Conservation (phyloP, 2,329 filamentous ascomycete genomes). For the Onygenales sp. region DNA sequence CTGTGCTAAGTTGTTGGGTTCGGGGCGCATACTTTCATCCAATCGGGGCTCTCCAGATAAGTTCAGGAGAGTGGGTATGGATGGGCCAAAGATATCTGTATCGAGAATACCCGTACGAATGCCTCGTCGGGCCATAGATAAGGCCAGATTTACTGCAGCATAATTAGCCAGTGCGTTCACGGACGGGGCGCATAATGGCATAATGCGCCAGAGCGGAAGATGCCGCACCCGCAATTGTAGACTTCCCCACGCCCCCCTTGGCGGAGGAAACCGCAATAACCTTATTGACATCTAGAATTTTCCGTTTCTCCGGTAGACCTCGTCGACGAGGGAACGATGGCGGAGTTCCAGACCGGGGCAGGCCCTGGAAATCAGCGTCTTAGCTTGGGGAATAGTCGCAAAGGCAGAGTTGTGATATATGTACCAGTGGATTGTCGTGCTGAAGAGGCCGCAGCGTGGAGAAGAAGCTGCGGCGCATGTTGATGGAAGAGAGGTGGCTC, state of each 20-base stretch:
- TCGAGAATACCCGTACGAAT: constrained; percentile 81
- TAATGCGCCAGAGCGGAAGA: neutral
- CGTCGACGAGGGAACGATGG: constrained; percentile 64
- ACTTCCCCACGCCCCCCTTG: constrained; percentile 97
- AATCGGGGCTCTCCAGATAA: constrained; percentile 70
- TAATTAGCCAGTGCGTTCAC: neutral
- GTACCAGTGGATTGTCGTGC: constrained; percentile 85
- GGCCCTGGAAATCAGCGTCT: constrained; percentile 49
- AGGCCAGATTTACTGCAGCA: constrained; percentile 61
- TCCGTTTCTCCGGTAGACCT: constrained; percentile 69
- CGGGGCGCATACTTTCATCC: constrained; percentile 51
- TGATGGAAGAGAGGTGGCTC: constrained; percentile 3
- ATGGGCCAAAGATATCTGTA: constrained; percentile 93
- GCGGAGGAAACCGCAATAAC: constrained; percentile 96
- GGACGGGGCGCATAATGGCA: no score
- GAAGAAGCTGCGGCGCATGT: constrained; percentile 41
- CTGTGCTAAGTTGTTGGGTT: neutral
- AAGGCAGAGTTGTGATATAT: constrained; percentile 1
- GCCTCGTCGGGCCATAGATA: constrained; percentile 75
- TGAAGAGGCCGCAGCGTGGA: constrained; percentile 45
- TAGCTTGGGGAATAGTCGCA: neutral
- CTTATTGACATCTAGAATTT: constrained; percentile 76
- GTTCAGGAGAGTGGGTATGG: constrained; percentile 81
- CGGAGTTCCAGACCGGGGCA: constrained; percentile 65
- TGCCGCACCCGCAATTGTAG: constrained; percentile 67